Evolutionary conservation across 495 filamentous ascomycete species (phyloP), one percentile per base, ranked within the genome.

Genomic region (Endocarpon pusillum): DNA sequence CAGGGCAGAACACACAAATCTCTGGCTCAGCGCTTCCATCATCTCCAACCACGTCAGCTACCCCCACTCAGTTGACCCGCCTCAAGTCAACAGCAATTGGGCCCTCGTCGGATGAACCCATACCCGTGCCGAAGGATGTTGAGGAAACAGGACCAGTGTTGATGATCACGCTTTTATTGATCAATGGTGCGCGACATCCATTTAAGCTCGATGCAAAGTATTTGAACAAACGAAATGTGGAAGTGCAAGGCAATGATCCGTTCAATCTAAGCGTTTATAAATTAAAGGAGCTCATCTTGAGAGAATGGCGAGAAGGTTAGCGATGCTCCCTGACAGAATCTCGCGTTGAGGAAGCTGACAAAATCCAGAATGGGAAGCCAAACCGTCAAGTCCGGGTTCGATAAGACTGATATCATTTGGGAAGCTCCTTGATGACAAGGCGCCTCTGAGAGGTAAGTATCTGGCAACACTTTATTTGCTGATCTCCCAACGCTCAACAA

Each of bases 381-480:
- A 77, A 43, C 85, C 85, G 0, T 71, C 79, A 19, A 81, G 75
- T 42, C 84, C 85, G 5, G 82, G 73, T 41, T 75, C 72, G 14
- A 94, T 94, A 55, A 67, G 85, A 34, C 57, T 94, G 46, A 94
- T 94, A 40, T 79, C 77, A 19, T 86, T 87, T 55, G 85, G 85
- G 9, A 79, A 86, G 49, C 54, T 92, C 53, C 52, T 93, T 34
- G 84, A 87, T 44, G 85, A 94, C 49, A 86, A 86, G 49, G 69
- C 75, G 40, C 70, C 71, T 44, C 54, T 94, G 38, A 80, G 67
- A 53, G 78, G 80, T 84, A 54, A 42, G 44, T 29, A n/a, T n/a
- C n/a, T n/a, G n/a, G n/a, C n/a, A n/a, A n/a, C n/a, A n/a, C n/a
- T n/a, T n/a, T n/a, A n/a, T n/a, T n/a, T 36, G n/a, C 32, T 17